Evolutionary conservation across 2,329 filamentous ascomycete genomes (phyloP).

Genomic region (Alternaria gaisen): DNA sequence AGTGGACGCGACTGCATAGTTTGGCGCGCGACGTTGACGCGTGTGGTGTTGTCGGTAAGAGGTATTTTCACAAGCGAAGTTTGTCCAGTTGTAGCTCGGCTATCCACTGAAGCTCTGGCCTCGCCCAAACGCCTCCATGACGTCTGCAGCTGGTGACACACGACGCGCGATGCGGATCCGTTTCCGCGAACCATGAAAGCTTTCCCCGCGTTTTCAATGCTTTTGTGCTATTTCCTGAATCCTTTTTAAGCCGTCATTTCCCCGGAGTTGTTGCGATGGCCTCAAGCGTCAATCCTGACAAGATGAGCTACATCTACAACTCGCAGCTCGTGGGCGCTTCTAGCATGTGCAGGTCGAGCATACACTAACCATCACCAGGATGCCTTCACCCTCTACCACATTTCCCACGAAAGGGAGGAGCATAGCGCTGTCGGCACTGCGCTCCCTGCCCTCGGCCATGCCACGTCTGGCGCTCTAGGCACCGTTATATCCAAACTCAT

Average conservation of each 20-base stretch:
- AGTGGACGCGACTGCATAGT: neutral
- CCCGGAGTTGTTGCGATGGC: slow-evolving; percentile 11
- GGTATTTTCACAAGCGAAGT: slow-evolving; percentile 27
- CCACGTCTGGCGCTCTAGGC: slow-evolving; percentile 78
- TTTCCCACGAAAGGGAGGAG: slow-evolving; percentile 49
- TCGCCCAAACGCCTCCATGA: slow-evolving; percentile 30
- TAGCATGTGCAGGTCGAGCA: neutral
- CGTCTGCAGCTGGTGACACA: slow-evolving; percentile 28
- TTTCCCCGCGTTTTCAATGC: slow-evolving; percentile 34
- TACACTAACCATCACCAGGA: slow-evolving; percentile 38
- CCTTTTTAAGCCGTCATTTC: slow-evolving; percentile 1
- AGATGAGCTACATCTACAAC: slow-evolving; percentile 52
- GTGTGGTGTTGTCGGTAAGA: slow-evolving; percentile 3
- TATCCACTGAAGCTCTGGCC: slow-evolving; percentile 22
- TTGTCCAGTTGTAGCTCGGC: slow-evolving; percentile 25
- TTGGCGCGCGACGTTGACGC: neutral
- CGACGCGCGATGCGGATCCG: slow-evolving; percentile 29
- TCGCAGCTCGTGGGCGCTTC: slow-evolving; percentile 52
- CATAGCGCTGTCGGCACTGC: slow-evolving; percentile 54
- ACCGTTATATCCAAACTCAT: slow-evolving; percentile 80
- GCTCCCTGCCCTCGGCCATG: slow-evolving; percentile 81
- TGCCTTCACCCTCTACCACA: slow-evolving; percentile 54
- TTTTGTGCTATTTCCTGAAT: slow-evolving; percentile 5
- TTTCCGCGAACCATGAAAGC: slow-evolving; percentile 24
- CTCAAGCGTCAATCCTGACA: slow-evolving; percentile 19